Conservation (phyloP, 257 asterid species). For the Solanum gandarillasii region DNA sequence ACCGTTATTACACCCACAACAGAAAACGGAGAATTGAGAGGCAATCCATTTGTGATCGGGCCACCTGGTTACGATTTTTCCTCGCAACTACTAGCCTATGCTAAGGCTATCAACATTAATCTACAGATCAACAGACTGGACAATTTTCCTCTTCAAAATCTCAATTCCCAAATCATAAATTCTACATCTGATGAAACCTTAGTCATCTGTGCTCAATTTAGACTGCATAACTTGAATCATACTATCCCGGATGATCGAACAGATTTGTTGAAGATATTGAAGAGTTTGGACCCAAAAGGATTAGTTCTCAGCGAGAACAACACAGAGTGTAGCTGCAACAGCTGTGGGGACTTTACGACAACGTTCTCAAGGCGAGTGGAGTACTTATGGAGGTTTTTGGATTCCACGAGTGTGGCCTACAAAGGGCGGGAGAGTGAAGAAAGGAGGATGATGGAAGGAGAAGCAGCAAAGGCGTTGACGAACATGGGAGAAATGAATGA, state of each 20-base stretch:
- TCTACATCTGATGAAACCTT: constrained; percentile 49
- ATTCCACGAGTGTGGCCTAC: constrained; percentile 58
- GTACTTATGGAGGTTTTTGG: constrained; percentile 62
- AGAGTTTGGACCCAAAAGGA: constrained; percentile 52
- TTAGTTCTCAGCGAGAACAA: constrained; percentile 61
- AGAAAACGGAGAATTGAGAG: constrained; percentile 19
- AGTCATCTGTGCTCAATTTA: constrained; percentile 58
- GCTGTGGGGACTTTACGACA: constrained; percentile 58
- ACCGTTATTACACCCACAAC: constrained; percentile 42
- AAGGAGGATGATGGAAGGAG: constrained; percentile 83
- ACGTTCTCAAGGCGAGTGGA: constrained; percentile 64
- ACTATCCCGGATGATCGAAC: constrained; percentile 47
- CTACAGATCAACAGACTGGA: constrained; percentile 59
- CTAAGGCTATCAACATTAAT: constrained; percentile 61
- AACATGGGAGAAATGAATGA: constrained; percentile 64
- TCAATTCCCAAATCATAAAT: constrained; percentile 37
- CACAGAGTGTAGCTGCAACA: constrained; percentile 57
- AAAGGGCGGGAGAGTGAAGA: constrained; percentile 76
- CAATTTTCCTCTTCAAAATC: constrained; percentile 41
- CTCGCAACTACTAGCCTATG: constrained; percentile 48
- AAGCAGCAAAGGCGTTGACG: constrained; percentile 60
- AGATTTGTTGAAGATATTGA: constrained; percentile 30
- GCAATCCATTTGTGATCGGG: constrained; percentile 37
- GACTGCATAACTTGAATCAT: constrained; percentile 61
- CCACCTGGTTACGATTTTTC: constrained; percentile 53